These are phyloP conservation scores for Parmales sp. DNA, from an alignment of 108 stramenopile genomes.

Conservation along the genomic window DNA sequence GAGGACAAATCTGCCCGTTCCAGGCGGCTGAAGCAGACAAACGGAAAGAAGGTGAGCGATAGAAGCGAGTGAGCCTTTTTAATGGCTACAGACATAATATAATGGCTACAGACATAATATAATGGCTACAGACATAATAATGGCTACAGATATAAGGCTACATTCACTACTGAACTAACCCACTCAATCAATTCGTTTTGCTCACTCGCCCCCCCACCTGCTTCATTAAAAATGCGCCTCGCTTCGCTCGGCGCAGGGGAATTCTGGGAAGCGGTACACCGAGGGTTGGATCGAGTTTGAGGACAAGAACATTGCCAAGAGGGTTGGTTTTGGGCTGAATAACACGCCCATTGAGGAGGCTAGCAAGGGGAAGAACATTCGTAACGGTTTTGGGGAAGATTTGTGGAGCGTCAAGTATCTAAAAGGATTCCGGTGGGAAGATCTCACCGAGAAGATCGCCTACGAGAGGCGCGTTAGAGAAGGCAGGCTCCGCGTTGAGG, in stretches of 20 bases:
- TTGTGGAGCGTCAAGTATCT: slow-evolving; percentile 94
- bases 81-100: neutral
- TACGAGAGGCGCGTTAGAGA: slow-evolving; percentile 87
- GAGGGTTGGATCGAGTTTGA: slow-evolving; percentile 97
- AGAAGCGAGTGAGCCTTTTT: too few species aligned
- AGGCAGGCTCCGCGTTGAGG: slow-evolving; percentile 75
- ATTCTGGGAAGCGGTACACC: slow-evolving; percentile 69
- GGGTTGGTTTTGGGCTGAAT: slow-evolving; percentile 67
- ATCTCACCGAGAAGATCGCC: slow-evolving; percentile 92
- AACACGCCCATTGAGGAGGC: slow-evolving; percentile 47
- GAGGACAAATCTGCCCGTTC: slow-evolving; percentile 74
- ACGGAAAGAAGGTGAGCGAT: slow-evolving; percentile 18
- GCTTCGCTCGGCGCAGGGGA: too few species aligned
- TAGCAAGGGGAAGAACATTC: slow-evolving; percentile 19
- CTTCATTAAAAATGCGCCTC: neutral
- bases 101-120: neutral
- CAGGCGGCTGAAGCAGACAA: slow-evolving; percentile 52
- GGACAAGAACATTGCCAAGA: slow-evolving; percentile 73
- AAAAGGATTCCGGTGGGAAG: slow-evolving; percentile 85
- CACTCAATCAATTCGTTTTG: neutral
- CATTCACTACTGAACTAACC: neutral
- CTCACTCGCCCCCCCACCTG: neutral
- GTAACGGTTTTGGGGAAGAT: slow-evolving; percentile 47
- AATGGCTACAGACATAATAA: neutral
- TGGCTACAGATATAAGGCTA: neutral